Base-by-base conservation (phyloP, 208 protist species). In the Angomonas deanei region DNA sequence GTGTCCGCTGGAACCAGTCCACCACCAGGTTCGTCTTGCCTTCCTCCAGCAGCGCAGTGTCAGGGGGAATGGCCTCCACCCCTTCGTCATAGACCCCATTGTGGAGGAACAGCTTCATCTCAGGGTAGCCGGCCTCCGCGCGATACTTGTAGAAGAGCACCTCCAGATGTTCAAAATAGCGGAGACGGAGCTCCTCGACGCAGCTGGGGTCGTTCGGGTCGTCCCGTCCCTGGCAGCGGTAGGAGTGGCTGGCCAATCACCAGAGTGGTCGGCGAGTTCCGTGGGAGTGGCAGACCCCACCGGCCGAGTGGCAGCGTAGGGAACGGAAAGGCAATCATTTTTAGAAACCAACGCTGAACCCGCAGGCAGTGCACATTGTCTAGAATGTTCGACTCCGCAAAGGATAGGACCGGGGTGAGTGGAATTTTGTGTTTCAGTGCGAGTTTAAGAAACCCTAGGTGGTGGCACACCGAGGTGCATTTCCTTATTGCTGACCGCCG, bases 401-500 rank as follows among this genome's bases (percentile, higher is more conserved):
- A 90, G 55, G 66, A 86, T 21, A 90, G 38, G 21, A 92, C 49
- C 2, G 86, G 86, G 27, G 87, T 82, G 15, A 89, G 64, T 19
- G 82, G 76, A 0, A 86, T 70, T 6, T 64, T 49, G 60, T 88
- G 56, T 38, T 64, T 60, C 60, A 92, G 27, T 11, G 86, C 86
- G 19, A 92, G 3, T 4, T 68, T 39, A 24, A 92, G 34, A 63
- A 92, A 92, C 11, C 86, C 86, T 19, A 76, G 68, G 70, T 88
- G 86, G 48, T 90, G 74, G 49, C 71, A 78, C 17, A 89, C 80
- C 24, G 88, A 64, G n/a, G 64, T 84, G 77, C 80, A 90, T 84
- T 48, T 81, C 80, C n/a, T 58, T 82, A 17, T 73, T 52, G 31
- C 70, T 75, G n/a, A 50, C 61, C 19, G 49, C 60, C 15, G 68